A percentile compares a stretch with the other conserved stretches of the same genome.
phyloP scores from a whole-genome alignment of 177 flowering plant genomes.

The Vitis hybrid region DNA sequence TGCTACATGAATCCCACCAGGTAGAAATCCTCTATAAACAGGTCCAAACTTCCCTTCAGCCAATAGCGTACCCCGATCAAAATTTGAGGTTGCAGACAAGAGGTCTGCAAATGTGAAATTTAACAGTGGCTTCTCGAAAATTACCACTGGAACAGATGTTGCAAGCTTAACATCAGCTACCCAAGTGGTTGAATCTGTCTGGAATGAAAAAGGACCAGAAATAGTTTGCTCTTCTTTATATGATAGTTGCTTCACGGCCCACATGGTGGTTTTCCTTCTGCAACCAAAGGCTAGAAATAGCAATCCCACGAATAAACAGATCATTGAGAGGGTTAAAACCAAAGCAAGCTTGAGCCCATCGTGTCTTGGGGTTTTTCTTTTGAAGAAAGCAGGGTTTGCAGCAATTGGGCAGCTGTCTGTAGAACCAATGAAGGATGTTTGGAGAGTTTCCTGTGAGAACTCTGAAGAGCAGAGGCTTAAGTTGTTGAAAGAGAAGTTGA shows the following conservation, averaged over 20 bases:
- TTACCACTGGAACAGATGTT: constrained; percentile 70
- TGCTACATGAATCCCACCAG: constrained; percentile 88
- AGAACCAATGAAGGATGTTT: constrained; percentile 62
- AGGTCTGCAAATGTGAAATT: constrained; percentile 87
- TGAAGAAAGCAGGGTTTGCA: constrained; percentile 52
- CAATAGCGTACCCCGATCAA: constrained; percentile 76
- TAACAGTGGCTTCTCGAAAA: constrained; percentile 85
- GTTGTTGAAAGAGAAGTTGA: constrained; percentile 86
- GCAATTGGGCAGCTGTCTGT: constrained; percentile 76
- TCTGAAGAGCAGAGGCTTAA: constrained; percentile 60
- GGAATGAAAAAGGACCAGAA: constrained; percentile 91
- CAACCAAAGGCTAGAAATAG: constrained; percentile 67
- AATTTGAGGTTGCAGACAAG: constrained; percentile 83
- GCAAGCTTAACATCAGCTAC: constrained; percentile 91
- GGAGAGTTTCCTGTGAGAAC: constrained; percentile 36
- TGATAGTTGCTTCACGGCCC: constrained; percentile 67
- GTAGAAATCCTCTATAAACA: constrained; percentile 79
- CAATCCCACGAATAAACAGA: constrained; percentile 55
- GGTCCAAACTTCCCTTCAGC: constrained; percentile 95
- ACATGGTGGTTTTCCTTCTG: constrained; percentile 50
- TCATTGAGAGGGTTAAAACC: constrained; percentile 50
- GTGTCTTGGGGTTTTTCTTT: constrained; percentile 33
- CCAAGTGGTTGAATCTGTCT: constrained; percentile 92
- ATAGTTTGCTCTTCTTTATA: constrained; percentile 65
- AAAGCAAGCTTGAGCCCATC: constrained; percentile 60